Base-by-base conservation (phyloP, 2,329 filamentous ascomycete species). In the Claviceps capensis region DNA sequence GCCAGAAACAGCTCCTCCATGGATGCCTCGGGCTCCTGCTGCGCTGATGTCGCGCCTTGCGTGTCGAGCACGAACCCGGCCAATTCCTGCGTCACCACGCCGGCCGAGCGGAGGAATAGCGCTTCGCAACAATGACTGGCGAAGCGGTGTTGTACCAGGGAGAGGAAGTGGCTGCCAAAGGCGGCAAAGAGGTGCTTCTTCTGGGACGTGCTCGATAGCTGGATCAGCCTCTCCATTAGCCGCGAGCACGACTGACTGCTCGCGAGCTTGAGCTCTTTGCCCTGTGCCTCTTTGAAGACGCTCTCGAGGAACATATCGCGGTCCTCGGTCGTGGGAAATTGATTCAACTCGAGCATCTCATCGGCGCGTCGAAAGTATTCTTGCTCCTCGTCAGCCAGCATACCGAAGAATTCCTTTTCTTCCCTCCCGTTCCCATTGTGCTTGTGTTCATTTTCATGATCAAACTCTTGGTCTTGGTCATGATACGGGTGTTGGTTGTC, bases 41-140 rank as follows among this genome's bases (percentile, higher is more conserved):
- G 68, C 62, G 74, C 63, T 2, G 67, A 67, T 4, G 61, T 60
- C 19, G 70, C 68, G 7, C 73, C 72, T 22, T 72, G 72, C 19
- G 65, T 66, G 40, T 72, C 70, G 36, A 72, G 55, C n/a, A 65
- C 65, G 59, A 63, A 72, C 45, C 64, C 77, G 57, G 64, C 75
- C 66, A 87, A 68, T 67, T 95, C 90, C 55, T 83, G 74, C 14
- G 85, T 85, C 40, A 95, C 86, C 11, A 85, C 71, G 1, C 86
- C 84, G 0, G 90, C 90, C 1, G 87, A 85, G 57, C 86, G 81
- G 48, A 90, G 74, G 66, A 98, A 97, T 36, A 98, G 76, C 26
- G 88, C 88, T 70, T 98, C 93, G 65, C 90, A 96, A 69, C 91
- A 97, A 72, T 98, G 93, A 55, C 90, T 95, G 5, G 93, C 93